Conservation (phyloP, 192 early-diverging fungal species). For the Backusella tarrabulga region DNA sequence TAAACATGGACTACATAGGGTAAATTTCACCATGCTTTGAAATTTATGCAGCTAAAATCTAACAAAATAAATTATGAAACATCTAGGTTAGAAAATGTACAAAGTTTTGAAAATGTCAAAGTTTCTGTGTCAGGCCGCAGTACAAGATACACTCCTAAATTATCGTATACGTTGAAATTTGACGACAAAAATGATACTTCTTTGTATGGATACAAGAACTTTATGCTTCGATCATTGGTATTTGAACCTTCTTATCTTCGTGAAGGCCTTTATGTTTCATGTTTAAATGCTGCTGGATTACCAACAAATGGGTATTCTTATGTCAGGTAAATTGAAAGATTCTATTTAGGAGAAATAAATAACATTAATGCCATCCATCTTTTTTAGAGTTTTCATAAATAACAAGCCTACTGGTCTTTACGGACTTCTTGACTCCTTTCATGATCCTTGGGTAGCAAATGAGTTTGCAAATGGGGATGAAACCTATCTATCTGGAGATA, state of each 20-base stretch:
- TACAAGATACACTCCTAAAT: not conserved
- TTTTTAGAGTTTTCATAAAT: constrained; percentile 18
- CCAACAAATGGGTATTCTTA: not conserved
- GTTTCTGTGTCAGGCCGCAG: not conserved
- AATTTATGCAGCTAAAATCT: not conserved
- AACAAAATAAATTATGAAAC: not conserved
- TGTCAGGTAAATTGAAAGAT: not conserved
- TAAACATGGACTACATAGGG: constrained; percentile 11
- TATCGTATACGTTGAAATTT: not conserved
- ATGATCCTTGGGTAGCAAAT: not conserved
- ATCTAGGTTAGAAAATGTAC: not conserved
- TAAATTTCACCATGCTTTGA: not conserved
- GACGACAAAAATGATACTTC: not conserved
- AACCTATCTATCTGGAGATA: not conserved
- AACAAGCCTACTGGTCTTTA: constrained; percentile 7
- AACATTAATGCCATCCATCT: not conserved
- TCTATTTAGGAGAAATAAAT: not conserved
- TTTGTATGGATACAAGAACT: not conserved
- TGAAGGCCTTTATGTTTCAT: not conserved
- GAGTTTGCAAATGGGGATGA: constrained; percentile 7
- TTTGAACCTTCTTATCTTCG: constrained; percentile 8
- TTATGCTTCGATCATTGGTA: constrained; percentile 15
- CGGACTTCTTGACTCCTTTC: constrained; percentile 3
- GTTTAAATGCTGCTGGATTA: not conserved
- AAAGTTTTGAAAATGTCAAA: not conserved